Conservation (phyloP, 2,329 filamentous ascomycete genomes). For the Penicillium capsulatum region DNA sequence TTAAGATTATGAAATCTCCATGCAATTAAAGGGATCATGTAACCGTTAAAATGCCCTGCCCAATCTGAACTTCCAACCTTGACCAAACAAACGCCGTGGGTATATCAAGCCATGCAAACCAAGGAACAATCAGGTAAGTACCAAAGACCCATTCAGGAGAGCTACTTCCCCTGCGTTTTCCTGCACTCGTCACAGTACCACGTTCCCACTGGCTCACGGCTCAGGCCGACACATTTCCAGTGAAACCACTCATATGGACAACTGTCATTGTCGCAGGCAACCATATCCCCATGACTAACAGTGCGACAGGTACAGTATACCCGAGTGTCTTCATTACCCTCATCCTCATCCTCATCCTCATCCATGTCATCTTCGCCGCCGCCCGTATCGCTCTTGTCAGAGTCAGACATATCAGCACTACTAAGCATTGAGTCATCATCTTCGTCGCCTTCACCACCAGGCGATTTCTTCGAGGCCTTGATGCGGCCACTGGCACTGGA, state of each 20-base stretch:
- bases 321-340: slow-evolving; percentile 55
- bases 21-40: not conserved
- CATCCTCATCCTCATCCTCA: slow-evolving; percentile 48
- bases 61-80: not conserved
- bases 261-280: slow-evolving; percentile 62
- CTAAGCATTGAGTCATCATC: slow-evolving; percentile 54
- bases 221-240: slow-evolving; percentile 60
- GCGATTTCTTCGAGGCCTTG: slow-evolving; percentile 42
- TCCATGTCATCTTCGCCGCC: slow-evolving; percentile 41
- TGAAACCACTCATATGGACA: slow-evolving; percentile 66
- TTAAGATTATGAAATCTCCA: too few species aligned
- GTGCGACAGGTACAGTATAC: slow-evolving; percentile 64
- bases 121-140: slow-evolving; percentile 1
- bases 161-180: slow-evolving; percentile 37
- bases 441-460: slow-evolving; percentile 39
- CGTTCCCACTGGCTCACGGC: slow-evolving; percentile 55
- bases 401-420: slow-evolving; percentile 47
- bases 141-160: too few species aligned
- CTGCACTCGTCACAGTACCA: slow-evolving; percentile 56
- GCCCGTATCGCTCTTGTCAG: slow-evolving; percentile 37
- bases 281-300: slow-evolving; percentile 64
- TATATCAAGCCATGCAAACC: slow-evolving; percentile 17
- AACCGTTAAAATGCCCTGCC: not conserved
- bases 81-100: slow-evolving; percentile 13
- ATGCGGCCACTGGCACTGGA: slow-evolving; percentile 39